Conservation (phyloP, 1,284 basidiomycete species). For the Lignosus rhinocerotis region DNA sequence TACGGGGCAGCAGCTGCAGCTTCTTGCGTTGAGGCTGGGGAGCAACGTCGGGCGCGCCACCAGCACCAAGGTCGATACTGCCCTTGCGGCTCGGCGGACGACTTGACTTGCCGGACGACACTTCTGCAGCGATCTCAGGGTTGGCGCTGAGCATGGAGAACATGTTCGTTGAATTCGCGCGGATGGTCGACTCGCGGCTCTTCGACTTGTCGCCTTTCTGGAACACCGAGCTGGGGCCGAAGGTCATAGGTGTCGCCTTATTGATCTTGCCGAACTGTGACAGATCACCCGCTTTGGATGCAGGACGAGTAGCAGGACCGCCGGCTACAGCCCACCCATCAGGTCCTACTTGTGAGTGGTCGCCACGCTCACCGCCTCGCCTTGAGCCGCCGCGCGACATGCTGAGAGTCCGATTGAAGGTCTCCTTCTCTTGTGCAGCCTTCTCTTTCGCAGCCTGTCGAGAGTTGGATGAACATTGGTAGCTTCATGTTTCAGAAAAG, state of each 20-base stretch:
- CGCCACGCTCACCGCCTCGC: slow-evolving; percentile 78
- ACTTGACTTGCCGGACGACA: slow-evolving; percentile 49
- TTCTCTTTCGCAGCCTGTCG: slow-evolving; percentile 70
- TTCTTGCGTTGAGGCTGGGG: slow-evolving; percentile 65
- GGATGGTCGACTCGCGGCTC: slow-evolving; percentile 66
- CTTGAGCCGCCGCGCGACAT: slow-evolving; percentile 84
- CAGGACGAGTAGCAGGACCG: slow-evolving; percentile 56
- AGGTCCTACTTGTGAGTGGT: slow-evolving; percentile 50
- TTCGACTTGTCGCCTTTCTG: slow-evolving; percentile 57
- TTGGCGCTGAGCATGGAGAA: slow-evolving; percentile 78
- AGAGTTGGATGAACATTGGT: slow-evolving; percentile 7
- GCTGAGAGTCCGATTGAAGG: slow-evolving; percentile 46
- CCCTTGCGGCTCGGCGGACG: slow-evolving; percentile 51
- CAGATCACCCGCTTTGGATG: slow-evolving; percentile 83
- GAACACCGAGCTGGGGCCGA: slow-evolving; percentile 83
- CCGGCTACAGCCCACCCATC: slow-evolving; percentile 92
- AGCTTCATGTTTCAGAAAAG: background rate
- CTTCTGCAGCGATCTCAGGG: slow-evolving; percentile 54
- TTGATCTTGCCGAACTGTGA: slow-evolving; percentile 86
- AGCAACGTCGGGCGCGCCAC: slow-evolving; percentile 32
- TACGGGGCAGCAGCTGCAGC: slow-evolving; percentile 67
- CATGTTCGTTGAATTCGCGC: slow-evolving; percentile 86
- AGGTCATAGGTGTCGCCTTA: slow-evolving; percentile 63
- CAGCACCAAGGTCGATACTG: slow-evolving; percentile 46
- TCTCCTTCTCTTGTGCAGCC: slow-evolving; percentile 64